Conservation (phyloP, 1,284 basidiomycete genomes). For the Ceratobasidium sp. region DNA sequence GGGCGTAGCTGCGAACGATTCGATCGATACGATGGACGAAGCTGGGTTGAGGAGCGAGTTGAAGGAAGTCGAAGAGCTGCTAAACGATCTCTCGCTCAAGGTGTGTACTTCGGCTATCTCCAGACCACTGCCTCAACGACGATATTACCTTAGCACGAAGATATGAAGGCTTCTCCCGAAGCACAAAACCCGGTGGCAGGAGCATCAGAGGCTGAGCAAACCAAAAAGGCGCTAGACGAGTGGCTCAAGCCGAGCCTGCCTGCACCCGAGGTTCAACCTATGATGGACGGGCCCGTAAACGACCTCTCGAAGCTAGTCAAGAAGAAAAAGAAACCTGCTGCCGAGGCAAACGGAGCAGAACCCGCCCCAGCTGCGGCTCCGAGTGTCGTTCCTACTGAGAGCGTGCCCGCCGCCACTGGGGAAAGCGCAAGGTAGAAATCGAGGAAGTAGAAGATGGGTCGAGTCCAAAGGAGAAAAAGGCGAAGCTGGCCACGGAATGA, state of each 20-base stretch:
- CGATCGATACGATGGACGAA: constrained; percentile 58
- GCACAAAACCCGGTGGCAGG: constrained; percentile 51
- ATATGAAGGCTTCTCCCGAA: constrained; percentile 78
- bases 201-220: constrained; percentile 55
- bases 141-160: constrained; percentile 68
- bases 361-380: constrained; percentile 4
- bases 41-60: constrained; percentile 75
- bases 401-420: neutral
- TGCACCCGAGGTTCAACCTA: constrained; percentile 45
- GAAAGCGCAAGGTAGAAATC: constrained; percentile 74
- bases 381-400: too few relatives aligned
- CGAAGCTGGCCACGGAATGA: constrained; percentile 58
- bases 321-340: constrained; percentile 77
- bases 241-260: constrained; percentile 55
- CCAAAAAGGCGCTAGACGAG: constrained; percentile 69
- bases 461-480: constrained; percentile 67
- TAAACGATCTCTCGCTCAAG: constrained; percentile 82
- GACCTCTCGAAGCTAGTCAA: constrained; percentile 82
- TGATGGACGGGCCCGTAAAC: constrained; percentile 60
- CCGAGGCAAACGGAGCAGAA: constrained; percentile 47
- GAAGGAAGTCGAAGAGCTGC: constrained; percentile 76
- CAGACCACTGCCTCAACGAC: neutral
- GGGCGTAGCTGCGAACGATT: constrained; percentile 50
- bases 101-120: constrained; percentile 52
- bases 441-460: constrained; percentile 48